phyloP scores from a whole-genome alignment of 768 basidiomycete species.

The Panaeolus papilionaceus region DNA sequence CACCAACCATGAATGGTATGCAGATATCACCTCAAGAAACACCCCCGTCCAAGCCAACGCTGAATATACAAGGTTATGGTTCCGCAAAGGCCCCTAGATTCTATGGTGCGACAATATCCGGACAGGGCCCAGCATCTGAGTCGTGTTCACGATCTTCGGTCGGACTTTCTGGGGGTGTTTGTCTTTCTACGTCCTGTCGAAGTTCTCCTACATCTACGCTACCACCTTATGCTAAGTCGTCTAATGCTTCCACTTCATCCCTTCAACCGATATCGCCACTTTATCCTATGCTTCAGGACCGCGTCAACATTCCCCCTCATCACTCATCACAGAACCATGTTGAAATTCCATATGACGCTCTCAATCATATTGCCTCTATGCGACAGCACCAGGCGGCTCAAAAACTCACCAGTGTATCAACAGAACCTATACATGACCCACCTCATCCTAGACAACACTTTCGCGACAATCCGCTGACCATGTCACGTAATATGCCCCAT shows the following conservation, averaged over 20 bases:
- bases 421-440: background rate
- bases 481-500: background rate
- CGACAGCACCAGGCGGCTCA: background rate
- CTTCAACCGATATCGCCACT: background rate
- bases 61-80: background rate
- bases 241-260: background rate
- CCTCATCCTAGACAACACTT: background rate
- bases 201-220: background rate
- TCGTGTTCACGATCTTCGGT: background rate
- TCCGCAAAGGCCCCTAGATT: background rate
- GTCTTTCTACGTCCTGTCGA: background rate
- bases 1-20: background rate
- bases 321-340: background rate
- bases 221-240: background rate
- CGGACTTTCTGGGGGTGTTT: background rate
- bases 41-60: background rate
- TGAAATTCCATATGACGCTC: background rate
- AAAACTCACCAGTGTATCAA: background rate
- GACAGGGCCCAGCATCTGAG: background rate
- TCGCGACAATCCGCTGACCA: background rate
- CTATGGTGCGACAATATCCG: background rate
- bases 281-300: background rate
- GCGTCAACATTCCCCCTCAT: background rate
- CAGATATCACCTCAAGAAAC: background rate
- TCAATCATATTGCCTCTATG: background rate